Conservation (phyloP, 192 early-diverging fungal species). For the Coemansia sp. region DNA sequence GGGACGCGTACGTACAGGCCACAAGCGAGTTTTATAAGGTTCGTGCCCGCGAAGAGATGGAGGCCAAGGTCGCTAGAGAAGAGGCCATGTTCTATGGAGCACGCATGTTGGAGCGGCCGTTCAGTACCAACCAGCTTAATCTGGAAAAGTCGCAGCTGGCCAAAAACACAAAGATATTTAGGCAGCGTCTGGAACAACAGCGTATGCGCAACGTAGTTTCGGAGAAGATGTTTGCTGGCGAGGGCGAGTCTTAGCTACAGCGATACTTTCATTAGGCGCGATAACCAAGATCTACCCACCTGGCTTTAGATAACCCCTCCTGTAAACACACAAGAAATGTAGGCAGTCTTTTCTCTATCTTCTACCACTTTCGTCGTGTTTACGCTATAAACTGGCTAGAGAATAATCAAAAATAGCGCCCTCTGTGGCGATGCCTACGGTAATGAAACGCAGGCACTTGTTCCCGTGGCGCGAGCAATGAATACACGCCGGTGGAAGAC, state of each 20-base stretch:
- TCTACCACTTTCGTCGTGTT: neutral
- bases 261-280: too few species aligned
- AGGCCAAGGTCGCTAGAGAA: conserved; percentile 63
- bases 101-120: conserved; percentile 42
- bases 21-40: conserved; percentile 78
- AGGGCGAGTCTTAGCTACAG: too few species aligned
- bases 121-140: conserved; percentile 32
- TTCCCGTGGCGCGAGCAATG: conserved; percentile 5
- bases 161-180: conserved; percentile 19
- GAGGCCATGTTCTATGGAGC: conserved; percentile 56
- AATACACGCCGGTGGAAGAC: neutral
- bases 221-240: conserved; percentile 45
- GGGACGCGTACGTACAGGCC: conserved; percentile 77
- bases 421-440: conserved; percentile 1
- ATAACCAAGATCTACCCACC: too few species aligned
- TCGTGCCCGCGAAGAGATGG: conserved; percentile 76
- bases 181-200: conserved; percentile 30
- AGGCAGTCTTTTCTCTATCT: too few species aligned
- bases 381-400: too few species aligned
- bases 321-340: too few species aligned
- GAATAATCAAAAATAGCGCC: too few species aligned
- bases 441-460: conserved; percentile 1
- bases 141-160: conserved; percentile 28
- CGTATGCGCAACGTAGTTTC: conserved; percentile 24
- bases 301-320: too few species aligned